Evolutionary conservation across 768 basidiomycete genomes (phyloP), one percentile per base, ranked within the genome.

Genomic region (Collybiopsis luxurians): DNA sequence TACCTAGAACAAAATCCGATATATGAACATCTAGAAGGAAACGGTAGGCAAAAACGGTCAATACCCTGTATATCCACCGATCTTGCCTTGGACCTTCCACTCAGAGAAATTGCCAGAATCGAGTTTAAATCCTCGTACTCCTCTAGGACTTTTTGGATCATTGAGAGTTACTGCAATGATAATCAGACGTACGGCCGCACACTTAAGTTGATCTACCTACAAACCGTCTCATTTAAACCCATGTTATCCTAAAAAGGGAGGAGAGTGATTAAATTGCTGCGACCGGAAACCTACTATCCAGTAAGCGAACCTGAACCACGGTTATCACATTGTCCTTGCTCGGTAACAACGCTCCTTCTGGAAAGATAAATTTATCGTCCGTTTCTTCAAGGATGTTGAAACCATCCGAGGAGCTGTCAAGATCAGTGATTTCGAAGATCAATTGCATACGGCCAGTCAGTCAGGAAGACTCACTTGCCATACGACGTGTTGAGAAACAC

Each of bases 61-160:
- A 59, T 74, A 56, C 48, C 78, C 80, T 53, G 57, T 60, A 66
- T 81, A 77, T 24, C 81, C 78, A 36, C 79, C 78, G 31, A 81
- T 59, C 48, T 81, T 79, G 45, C 80, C 80, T 0, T 76, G 71
- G 2, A 84, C 70, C 60, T 81, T 84, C 82, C 82, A 82, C 15
- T 67, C 60, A 5, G 51, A 38, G 51, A 89, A 89, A 27, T 73
- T 73, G 2, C 88, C 89, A 2, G 71, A 69, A 54, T 83, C 76
- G n/a, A 93, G 77, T 62, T 78, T 66, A 73, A 90, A 92, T 7
- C 90, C 90, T 7, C 89, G 82, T 36, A 94, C 78, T 1, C 91
- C 92, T n/a, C 91, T 84, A 27, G 90, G 87, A 10, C 86, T 84
- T 67, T 88, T 91, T 12, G 84, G 79, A 24, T 77, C 70, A 58